Evolutionary conservation across 495 filamentous ascomycete species (phyloP), one percentile per base, ranked within the genome.

Genomic region (Amorphotheca resinae): DNA sequence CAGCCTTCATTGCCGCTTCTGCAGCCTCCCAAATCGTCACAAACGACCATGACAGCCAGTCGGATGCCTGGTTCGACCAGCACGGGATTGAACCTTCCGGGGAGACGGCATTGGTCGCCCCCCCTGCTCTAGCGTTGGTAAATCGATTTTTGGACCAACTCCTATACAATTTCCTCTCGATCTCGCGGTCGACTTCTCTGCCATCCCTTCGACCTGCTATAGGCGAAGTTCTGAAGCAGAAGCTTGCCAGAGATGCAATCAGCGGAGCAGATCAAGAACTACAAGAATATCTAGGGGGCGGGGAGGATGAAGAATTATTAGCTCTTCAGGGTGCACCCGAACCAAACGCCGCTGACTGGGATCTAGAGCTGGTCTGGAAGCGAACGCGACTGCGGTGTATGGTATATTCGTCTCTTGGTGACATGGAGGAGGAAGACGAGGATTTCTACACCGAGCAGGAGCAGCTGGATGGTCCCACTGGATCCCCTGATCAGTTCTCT

Each of bases 371-470:
- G 35, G 77, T 87, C 11, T 99, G 88, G 87, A 94, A 87, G 60
- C 72, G 88, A 39, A 88, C 86, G 1, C 79, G 93, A 38, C 63
- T 99, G 42, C 76, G 91, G 41, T 91, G 88, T 56, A 96, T 99
- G 93, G 89, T 96, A 14, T 96, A 96, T 58, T 96, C 86, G 5
- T 87, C 87, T 9, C 65, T 99, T 11, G 93, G 93, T 18, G 91
- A 99, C 53, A 77, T 99, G 73, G 93, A 99, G 60, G 88, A 95
- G 63, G 86, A 95, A 52, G 93, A 96, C 40, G 91, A 98, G 58
- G 87, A 95, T 55, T 77, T 76, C 49, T 84, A 79, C 50, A 82
- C 87, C 52, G 70, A 80, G 35, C 71, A 80, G 50, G 82, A 87
- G 25, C 70, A 79, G 32, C 67, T 83, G 4, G 68, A 74, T 9